Evolutionary conservation across 1,284 basidiomycete genomes (phyloP).

Genomic region (Leccinum olivaceoglutinosum): DNA sequence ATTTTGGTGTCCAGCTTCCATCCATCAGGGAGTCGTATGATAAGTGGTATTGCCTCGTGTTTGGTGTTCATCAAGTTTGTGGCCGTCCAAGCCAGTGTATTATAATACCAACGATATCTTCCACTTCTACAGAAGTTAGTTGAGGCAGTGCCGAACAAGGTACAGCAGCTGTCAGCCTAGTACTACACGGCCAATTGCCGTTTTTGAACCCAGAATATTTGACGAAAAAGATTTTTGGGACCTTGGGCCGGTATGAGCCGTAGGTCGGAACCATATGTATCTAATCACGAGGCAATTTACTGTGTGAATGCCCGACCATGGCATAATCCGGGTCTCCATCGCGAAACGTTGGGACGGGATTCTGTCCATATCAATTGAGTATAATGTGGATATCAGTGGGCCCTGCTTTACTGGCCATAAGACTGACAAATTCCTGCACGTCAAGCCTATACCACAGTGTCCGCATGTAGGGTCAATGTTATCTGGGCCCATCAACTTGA

Average conservation of each 20-base stretch:
- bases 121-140: neutral
- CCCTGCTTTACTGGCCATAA: neutral
- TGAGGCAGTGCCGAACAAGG: constrained; percentile 5
- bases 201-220: neutral
- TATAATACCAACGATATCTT: constrained; percentile 7
- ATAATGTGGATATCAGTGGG: neutral
- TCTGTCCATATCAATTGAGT: neutral
- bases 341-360: neutral
- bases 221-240: neutral
- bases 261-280: neutral
- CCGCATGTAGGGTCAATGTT: neutral
- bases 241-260: neutral
- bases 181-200: neutral
- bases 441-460: neutral
- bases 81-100: constrained; percentile 2
- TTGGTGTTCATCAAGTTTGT: neutral
- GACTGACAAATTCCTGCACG: neutral
- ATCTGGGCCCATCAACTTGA: neutral
- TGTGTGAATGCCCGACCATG: neutral
- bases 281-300: neutral
- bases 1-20: neutral
- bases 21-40: neutral
- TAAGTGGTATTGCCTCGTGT: neutral
- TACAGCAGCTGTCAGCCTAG: neutral
- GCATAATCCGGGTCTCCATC: neutral